Conservation (phyloP, 225 moss, liverwort and hornwort species). For the Pseudoscleropodium purum region DNA sequence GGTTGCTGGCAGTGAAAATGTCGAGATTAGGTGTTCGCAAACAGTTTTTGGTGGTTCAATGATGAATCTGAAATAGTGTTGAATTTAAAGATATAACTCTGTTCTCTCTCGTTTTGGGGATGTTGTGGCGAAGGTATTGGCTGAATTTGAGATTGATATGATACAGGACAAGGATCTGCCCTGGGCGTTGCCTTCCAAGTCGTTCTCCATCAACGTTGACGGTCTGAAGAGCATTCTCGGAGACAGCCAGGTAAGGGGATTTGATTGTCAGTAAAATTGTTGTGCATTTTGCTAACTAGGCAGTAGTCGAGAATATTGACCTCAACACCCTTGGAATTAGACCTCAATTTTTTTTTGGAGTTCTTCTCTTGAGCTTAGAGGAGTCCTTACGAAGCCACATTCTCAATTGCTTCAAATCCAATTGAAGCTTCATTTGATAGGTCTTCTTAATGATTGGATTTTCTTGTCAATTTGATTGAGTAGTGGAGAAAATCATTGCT, state of each 20-base stretch:
- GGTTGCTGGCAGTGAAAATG: neutral
- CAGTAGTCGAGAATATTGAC: neutral
- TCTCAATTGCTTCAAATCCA: neutral
- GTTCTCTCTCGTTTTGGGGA: neutral
- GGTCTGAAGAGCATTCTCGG: constrained; percentile 29
- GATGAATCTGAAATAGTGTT: neutral
- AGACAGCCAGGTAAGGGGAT: neutral
- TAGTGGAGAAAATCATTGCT: neutral
- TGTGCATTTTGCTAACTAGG: neutral
- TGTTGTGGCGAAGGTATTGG: neutral
- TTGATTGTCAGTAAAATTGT: neutral
- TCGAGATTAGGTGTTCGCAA: neutral
- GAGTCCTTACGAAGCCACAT: neutral
- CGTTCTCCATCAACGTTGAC: constrained; percentile 47
- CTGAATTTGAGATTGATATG: neutral
- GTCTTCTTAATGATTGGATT: neutral
- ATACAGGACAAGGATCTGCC: constrained; percentile 57
- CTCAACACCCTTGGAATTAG: neutral
- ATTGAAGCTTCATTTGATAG: neutral
- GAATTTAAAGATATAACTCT: neutral
- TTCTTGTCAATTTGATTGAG: neutral
- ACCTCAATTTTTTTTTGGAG: too few species aligned
- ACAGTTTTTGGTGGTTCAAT: neutral
- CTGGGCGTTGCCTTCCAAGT: constrained; percentile 49
- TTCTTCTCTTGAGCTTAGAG: neutral